Base-by-base conservation (phyloP, 1,284 basidiomycete genomes). In the Cryptococcus deneoformans region DNA sequence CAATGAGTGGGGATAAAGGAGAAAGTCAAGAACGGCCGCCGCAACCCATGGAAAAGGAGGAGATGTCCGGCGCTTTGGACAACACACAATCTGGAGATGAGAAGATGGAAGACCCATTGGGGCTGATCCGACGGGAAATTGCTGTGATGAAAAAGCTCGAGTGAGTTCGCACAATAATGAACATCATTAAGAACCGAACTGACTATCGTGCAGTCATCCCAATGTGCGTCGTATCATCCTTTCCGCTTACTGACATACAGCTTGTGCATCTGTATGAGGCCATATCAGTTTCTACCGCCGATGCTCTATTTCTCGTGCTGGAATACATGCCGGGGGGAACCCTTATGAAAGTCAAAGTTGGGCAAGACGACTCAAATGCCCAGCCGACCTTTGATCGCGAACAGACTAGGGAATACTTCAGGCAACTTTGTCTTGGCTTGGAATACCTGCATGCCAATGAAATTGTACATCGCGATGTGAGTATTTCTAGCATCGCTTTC, bases 221-320 rank as follows among this genome's bases (percentile, higher is more conserved):
- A 74, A 77, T 59, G 76, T 77, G 46, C 49, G 72, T 62, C n/a
- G 48, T 3, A 20, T 6, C 34, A 38, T 38, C 35, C 6, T 34
- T 14, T 69, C 50, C 58, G 64, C 58, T 71, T 70, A 43, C 56
- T 74, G 68, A 62, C 62, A 55, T 62, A 35, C 73, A 82, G 74
- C 75, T 84, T n/a, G 79, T 82, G 6, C 72, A 75, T 35, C 73
- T 84, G 1, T 81, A 79, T 68, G 83, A 84, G 64, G 82, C 82
- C 2, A 79, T 84, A 40, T 82, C 83, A 34, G 82, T 84, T 3
- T 77, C 80, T 2, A 72, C 72, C 42, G 77, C 79, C 16, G 82
- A 84, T 60, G 73, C 76, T 2, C 72, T 84, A 3, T 82, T 81
- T 64, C 79, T 84, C n/a, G 79, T 80, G 3, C 77, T 82, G 54